Evolutionary conservation across 345 rosid species (phyloP).

Genomic region (Dipteronia sinensis): DNA sequence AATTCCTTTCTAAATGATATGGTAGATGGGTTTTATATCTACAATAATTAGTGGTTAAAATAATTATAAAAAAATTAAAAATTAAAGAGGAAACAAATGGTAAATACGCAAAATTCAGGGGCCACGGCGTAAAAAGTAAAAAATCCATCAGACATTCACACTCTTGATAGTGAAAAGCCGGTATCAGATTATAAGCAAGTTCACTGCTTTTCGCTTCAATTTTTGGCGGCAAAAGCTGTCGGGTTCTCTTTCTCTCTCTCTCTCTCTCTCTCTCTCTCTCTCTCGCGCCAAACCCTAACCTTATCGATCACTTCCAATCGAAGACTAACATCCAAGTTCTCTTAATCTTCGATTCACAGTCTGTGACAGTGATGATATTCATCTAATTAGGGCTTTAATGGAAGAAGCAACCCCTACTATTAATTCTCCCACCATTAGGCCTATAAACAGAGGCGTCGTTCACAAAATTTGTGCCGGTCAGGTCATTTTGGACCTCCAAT

Average conservation of each 20-base stretch:
- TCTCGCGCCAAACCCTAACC: background rate
- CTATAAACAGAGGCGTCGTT: constrained; percentile 75
- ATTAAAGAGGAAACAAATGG: background rate
- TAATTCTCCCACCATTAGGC: constrained; percentile 51
- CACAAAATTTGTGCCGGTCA: constrained; percentile 91
- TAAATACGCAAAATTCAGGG: background rate
- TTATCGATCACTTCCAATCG: background rate
- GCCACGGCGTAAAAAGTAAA: background rate
- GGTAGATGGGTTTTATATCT: background rate
- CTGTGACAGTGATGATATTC: background rate
- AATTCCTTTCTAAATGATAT: no score
- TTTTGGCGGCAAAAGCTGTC: constrained; percentile 28
- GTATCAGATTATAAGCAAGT: background rate
- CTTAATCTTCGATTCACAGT: background rate
- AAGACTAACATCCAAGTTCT: background rate
- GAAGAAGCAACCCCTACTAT: constrained; percentile 27
- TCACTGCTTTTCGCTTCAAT: background rate
- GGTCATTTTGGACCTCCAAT: constrained; percentile 88
- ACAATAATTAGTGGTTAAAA: no score
- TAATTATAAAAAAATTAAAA: background rate
- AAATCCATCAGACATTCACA: no score
- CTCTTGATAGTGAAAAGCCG: background rate
- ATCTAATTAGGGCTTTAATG: constrained; percentile 29
- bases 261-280: no score
- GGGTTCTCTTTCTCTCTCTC: no score